Percentiles rank a stretch among this genome's conserved stretches.
Conservation (phyloP, 352 stramenopile species). For the Phytophthora chlamydospora region DNA sequence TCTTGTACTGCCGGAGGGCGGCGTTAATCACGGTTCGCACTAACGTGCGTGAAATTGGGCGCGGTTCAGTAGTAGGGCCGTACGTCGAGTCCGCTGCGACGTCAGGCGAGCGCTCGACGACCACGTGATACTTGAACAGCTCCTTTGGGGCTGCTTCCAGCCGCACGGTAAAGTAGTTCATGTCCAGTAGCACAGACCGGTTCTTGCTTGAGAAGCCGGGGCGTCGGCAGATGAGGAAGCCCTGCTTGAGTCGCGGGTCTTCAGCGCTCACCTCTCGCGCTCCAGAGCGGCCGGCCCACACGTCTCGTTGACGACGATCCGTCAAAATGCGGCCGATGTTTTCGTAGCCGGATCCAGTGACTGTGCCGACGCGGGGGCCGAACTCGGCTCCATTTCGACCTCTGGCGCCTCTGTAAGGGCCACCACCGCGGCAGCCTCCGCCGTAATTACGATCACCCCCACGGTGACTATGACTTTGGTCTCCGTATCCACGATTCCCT, state of each 20-base stretch:
- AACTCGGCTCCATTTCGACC: conserved; percentile 42
- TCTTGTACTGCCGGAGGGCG: conserved; percentile 52
- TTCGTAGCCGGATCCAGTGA: conserved; percentile 61
- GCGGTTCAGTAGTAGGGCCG: too few species aligned
- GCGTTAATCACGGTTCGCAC: conserved; percentile 72
- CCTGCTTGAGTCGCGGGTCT: conserved; percentile 43
- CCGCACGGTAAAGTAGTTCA: conserved; percentile 76
- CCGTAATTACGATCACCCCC: too few species aligned
- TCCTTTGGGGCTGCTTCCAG: conserved; percentile 50
- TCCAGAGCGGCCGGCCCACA: conserved; percentile 48
- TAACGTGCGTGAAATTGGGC: conserved; percentile 47
- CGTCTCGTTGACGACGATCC: conserved; percentile 58
- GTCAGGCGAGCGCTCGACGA: conserved; percentile 57
- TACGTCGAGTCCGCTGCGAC: conserved; percentile 49
- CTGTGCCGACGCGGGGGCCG: conserved; percentile 44
- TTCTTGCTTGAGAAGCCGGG: conserved; percentile 41
- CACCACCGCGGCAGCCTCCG: too few species aligned
- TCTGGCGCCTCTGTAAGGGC: too few species aligned
- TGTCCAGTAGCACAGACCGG: conserved; percentile 46
- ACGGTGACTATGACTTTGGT: too few species aligned
- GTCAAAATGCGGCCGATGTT: conserved; percentile 49
- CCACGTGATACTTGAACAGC: conserved; percentile 81
- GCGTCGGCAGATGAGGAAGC: conserved; percentile 56
- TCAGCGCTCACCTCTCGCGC: conserved; percentile 47
- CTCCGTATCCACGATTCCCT: too few species aligned